A percentile compares a stretch with the other conserved stretches of the same genome.
phyloP scores from a whole-genome alignment of 169 alveolate genomes.

The Cyclospora cayetanensis region DNA sequence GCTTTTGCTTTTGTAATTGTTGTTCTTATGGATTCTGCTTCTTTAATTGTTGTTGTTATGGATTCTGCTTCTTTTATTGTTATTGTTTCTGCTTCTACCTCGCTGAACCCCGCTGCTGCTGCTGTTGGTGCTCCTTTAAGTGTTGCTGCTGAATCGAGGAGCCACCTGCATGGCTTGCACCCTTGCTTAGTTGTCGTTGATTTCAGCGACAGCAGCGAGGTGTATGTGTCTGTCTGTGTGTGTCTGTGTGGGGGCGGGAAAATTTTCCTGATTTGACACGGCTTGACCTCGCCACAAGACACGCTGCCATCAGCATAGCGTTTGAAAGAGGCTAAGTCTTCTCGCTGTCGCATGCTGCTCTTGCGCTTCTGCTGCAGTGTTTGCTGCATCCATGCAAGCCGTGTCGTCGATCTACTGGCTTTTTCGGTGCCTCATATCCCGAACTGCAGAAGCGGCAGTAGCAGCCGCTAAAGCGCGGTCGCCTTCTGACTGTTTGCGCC shows the following conservation, averaged over 20 bases:
- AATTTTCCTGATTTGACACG: too few species aligned
- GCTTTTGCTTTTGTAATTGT: too few species aligned
- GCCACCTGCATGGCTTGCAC: too few species aligned
- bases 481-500: neutral
- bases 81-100: neutral
- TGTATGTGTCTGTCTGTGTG: neutral
- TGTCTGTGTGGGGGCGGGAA: too few species aligned
- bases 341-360: neutral
- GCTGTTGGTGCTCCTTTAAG: neutral
- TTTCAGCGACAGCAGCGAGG: too few species aligned
- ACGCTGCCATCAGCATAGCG: too few species aligned
- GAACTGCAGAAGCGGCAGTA: neutral
- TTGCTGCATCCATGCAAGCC: neutral
- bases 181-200: too few species aligned
- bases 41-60: too few species aligned
- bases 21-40: too few species aligned
- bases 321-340: too few species aligned
- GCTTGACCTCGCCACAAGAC: too few species aligned
- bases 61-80: neutral
- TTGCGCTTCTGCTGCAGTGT: neutral
- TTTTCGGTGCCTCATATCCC: neutral
- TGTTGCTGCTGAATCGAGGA: neutral
- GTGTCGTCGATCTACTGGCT: neutral
- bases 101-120: neutral
- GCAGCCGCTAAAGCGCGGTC: neutral